Evolutionary conservation across 208 protist species (phyloP), one percentile per base, ranked within the genome.

Genomic region (Trypanosoma vivax): DNA sequence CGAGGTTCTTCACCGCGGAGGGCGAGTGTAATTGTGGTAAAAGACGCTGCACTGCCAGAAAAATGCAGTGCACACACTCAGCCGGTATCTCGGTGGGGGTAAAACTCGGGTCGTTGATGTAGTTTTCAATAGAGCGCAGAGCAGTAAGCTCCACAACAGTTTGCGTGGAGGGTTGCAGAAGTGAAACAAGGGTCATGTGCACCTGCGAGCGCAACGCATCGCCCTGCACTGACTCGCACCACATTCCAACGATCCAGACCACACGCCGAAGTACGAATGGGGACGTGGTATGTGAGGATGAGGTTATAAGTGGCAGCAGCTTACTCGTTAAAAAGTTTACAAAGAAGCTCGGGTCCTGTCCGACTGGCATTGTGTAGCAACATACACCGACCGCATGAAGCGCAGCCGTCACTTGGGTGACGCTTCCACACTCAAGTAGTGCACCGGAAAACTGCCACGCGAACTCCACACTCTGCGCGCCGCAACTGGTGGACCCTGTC

Each of bases 191-290:
- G 0, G 75, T 73, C 0, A 47, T 40, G 39, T 90, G 75, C 0
- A 93, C 74, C 21, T 60, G 29, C 19, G 37, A 50, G 3, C 86
- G 82, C 16, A 74, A 23, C 11, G 13, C 28, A 2, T 47, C 21
- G 30, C 76, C 33, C 0, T 49, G 55, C 0, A 87, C 76, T 1
- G 79, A 83, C 45, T 83, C 86, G 34, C 86, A 93, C 83, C 86
- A 93, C 86, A 90, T 90, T 0, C 86, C 86, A 13, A 89, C 60
- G 23, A 93, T 57, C 83, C 86, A 93, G 38, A 90, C 73, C 0
- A 89, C 81, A 21, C 86, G 86, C 0, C 83, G 86, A 9, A 76
- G 60, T 9, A 90, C 66, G 50, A 90, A 84, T 1, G 70, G 60
- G 0, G 74, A 77, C 0, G 63, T 19, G 40, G 21, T 31, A 10